Conservation (phyloP, 2,329 filamentous ascomycete genomes). For the Grosmannia clavigera region DNA sequence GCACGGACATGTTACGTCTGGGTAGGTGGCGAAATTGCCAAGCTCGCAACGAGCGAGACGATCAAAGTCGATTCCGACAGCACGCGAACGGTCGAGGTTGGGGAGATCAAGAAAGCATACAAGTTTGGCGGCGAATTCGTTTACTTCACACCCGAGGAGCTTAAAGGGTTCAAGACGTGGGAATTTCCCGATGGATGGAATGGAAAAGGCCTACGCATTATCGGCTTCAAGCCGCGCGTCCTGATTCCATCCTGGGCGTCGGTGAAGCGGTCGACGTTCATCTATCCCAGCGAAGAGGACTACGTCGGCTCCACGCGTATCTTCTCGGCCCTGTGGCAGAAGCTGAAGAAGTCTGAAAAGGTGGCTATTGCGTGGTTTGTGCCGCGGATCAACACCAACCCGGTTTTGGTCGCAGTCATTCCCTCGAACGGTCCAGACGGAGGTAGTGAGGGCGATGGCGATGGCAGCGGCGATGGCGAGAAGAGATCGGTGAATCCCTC, state of each 20-base stretch:
- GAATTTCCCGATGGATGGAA: conserved; percentile 44
- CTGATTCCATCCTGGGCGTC: conserved; percentile 74
- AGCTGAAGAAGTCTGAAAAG: conserved; percentile 66
- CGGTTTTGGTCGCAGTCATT: conserved; percentile 68
- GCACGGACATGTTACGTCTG: conserved; percentile 79
- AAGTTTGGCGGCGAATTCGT: conserved; percentile 91
- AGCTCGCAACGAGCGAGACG: conserved; percentile 66
- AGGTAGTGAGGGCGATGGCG: not conserved
- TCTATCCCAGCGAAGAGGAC: conserved; percentile 85
- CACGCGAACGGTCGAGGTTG: conserved; percentile 62
- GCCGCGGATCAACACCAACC: conserved; percentile 65
- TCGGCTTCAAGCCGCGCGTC: conserved; percentile 81
- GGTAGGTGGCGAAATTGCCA: conserved; percentile 70
- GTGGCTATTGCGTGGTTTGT: conserved; percentile 86
- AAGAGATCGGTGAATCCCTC: conserved; percentile 52
- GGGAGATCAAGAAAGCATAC: conserved; percentile 80
- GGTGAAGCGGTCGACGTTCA: conserved; percentile 75
- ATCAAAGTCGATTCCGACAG: conserved; percentile 68
- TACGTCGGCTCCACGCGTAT: conserved; percentile 86
- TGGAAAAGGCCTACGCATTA: conserved; percentile 68
- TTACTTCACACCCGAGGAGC: conserved; percentile 74
- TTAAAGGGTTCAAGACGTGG: conserved; percentile 54
- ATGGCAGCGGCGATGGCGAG: conserved; percentile 17
- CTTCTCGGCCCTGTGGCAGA: conserved; percentile 83
- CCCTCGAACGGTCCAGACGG: conserved; percentile 54